phyloP scores from a whole-genome alignment of 2,329 filamentous ascomycete genomes.

The Ustulina deusta region DNA sequence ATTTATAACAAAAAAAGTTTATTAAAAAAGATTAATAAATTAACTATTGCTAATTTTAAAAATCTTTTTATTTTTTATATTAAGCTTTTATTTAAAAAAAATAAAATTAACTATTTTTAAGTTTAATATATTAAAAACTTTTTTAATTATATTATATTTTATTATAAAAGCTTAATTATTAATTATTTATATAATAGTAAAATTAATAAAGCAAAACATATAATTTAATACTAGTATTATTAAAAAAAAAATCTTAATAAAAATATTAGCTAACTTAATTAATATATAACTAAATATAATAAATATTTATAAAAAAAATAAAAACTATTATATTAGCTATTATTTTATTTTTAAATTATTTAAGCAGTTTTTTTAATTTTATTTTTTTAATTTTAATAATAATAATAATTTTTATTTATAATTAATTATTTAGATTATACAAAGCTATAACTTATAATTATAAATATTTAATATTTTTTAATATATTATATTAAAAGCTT shows the following conservation, averaged over 20 bases:
- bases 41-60: conserved; percentile 1
- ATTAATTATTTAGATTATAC: background rate
- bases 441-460: conserved; percentile 9
- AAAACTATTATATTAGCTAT: conserved; percentile 1
- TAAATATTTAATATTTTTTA: conserved; percentile 14
- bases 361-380: conserved; percentile 12
- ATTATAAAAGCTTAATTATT: conserved; percentile 4
- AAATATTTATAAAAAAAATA: conserved; percentile 3
- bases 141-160: conserved; percentile 15
- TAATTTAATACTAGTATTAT: conserved; percentile 9
- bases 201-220: conserved; percentile 6
- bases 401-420: conserved; percentile 8
- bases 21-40: conserved; percentile 8
- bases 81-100: background rate
- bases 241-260: conserved; percentile 15
- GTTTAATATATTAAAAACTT: conserved; percentile 9
- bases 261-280: too few species aligned
- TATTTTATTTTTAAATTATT: conserved; percentile 3
- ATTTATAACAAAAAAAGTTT: conserved; percentile 1
- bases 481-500: background rate
- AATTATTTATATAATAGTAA: conserved; percentile 16
- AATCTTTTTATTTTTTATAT: conserved; percentile 11
- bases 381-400: too few species aligned
- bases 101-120: conserved; percentile 22
- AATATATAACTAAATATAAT: too few species aligned